Percentiles rank a stretch among this genome's conserved stretches.
These are phyloP conservation scores for Silene conica DNA, from an alignment of 148 eudicot species.

Conservation along the genomic window DNA sequence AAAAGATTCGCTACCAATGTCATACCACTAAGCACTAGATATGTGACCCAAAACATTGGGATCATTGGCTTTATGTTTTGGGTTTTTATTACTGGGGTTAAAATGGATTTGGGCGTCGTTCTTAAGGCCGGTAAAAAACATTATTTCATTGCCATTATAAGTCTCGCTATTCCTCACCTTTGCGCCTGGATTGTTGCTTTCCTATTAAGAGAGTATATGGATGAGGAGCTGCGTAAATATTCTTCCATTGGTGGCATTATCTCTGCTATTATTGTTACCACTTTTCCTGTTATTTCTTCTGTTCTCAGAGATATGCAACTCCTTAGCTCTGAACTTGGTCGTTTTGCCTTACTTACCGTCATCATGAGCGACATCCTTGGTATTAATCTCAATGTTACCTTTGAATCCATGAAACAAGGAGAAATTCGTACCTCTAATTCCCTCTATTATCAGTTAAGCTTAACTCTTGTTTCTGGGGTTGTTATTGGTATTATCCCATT, in stretches of 20 bases:
- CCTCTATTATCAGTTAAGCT: conserved; percentile 32
- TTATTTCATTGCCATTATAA: conserved; percentile 40
- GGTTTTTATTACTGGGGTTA: conserved; percentile 68
- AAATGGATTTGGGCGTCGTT: conserved; percentile 52
- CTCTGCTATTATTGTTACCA: conserved; percentile 42
- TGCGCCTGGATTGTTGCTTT: conserved; percentile 25
- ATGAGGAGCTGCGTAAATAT: conserved; percentile 29
- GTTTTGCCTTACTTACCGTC: conserved; percentile 51
- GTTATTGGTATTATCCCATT: conserved; percentile 40
- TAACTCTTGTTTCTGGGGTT: conserved; percentile 8
- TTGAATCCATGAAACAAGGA: conserved; percentile 61
- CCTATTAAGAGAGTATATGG: conserved; percentile 34
- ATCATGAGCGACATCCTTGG: conserved; percentile 57
- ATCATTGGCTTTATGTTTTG: conserved; percentile 67
- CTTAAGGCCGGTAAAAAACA: conserved; percentile 48
- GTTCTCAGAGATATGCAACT: conserved; percentile 66
- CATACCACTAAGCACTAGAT: conserved; percentile 42
- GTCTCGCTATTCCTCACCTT: conserved; percentile 36
- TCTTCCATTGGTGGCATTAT: conserved; percentile 54
- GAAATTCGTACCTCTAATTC: conserved; percentile 36
- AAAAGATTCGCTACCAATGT: conserved; percentile 29
- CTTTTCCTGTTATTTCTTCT: conserved; percentile 64
- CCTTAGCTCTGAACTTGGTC: conserved; percentile 73
- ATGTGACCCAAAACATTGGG: conserved; percentile 45
- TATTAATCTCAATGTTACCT: conserved; percentile 32